Conservation (phyloP, 768 basidiomycete genomes). For the Candolleomyces eurysporus region DNA sequence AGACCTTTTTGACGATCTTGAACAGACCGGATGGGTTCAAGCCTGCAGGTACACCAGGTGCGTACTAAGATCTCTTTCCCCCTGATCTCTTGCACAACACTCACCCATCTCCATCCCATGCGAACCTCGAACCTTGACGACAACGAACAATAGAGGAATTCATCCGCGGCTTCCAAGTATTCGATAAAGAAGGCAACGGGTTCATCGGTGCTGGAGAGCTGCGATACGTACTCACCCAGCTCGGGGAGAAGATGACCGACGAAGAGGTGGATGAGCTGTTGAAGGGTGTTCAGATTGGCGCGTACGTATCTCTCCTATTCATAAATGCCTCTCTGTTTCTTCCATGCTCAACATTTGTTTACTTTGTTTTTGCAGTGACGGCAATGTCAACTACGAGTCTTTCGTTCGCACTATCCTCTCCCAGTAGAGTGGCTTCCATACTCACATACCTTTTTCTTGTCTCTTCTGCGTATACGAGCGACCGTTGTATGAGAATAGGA, state of each 20-base stretch:
- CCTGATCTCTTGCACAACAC: slow-evolving; percentile 17
- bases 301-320: slow-evolving; percentile 47
- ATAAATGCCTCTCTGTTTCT: too few species aligned
- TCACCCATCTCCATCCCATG: background rate
- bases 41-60: slow-evolving; percentile 93
- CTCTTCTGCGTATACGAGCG: background rate
- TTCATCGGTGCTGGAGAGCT: slow-evolving; percentile 91
- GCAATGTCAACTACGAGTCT: slow-evolving; percentile 96
- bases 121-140: slow-evolving; percentile 2
- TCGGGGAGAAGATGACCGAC: slow-evolving; percentile 98
- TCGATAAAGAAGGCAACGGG: slow-evolving; percentile 94
- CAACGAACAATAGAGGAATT: slow-evolving; percentile 75
- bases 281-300: slow-evolving; percentile 91
- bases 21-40: slow-evolving; percentile 97
- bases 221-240: slow-evolving; percentile 90
- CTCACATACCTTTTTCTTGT: background rate
- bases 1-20: slow-evolving; percentile 85
- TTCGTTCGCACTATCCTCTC: slow-evolving; percentile 91
- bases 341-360: background rate
- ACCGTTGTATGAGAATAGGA: background rate
- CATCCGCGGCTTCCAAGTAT: slow-evolving; percentile 98
- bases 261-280: slow-evolving; percentile 97
- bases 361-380: slow-evolving; percentile 58
- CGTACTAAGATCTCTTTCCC: background rate
- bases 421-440: background rate